Percentiles rank a stretch among this genome's conserved stretches.
Evolutionary conservation across 768 basidiomycete species (phyloP).

Genomic region (Pleurotus djamor): DNA sequence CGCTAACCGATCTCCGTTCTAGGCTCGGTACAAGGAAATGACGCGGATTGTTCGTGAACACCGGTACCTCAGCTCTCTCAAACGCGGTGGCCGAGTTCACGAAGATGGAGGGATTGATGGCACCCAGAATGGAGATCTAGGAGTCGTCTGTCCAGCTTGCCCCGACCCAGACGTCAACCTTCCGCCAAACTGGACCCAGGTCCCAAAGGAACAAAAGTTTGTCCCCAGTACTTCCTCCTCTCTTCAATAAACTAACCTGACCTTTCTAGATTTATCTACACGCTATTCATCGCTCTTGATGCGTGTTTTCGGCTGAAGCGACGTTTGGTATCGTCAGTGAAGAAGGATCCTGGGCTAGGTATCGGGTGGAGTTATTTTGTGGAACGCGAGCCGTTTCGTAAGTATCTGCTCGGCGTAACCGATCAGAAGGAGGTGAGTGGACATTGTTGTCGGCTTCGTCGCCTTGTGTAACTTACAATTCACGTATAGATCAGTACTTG

Average conservation of each 20-base stretch:
- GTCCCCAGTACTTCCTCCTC: too few species aligned
- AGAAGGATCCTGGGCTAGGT: slow-evolving; percentile 10
- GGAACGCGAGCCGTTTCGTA: slow-evolving; percentile 7
- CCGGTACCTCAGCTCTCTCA: slow-evolving; percentile 18
- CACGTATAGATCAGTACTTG: not conserved
- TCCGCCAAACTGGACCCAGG: slow-evolving; percentile 8
- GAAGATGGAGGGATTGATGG: slow-evolving; percentile 11
- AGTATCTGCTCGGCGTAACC: slow-evolving; percentile 8
- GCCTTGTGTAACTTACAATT: too few species aligned
- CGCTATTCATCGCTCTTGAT: slow-evolving; percentile 18
- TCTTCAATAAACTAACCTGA: too few species aligned
- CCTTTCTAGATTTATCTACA: slow-evolving; percentile 20
- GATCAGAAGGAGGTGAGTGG: slow-evolving; percentile 5
- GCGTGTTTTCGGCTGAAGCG: slow-evolving; percentile 23
- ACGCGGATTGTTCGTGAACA: slow-evolving; percentile 19
- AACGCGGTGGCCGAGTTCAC: slow-evolving; percentile 22
- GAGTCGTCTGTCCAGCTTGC: slow-evolving; percentile 21
- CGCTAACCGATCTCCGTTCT: too few species aligned
- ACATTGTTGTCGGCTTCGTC: too few species aligned
- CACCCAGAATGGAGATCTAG: slow-evolving; percentile 8
- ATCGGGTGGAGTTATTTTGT: slow-evolving; percentile 10
- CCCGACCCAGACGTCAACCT: slow-evolving; percentile 23
- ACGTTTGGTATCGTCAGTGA: not conserved
- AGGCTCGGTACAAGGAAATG: slow-evolving; percentile 26
- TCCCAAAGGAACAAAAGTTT: not conserved